Percentiles rank a stretch among this genome's conserved stretches.
phyloP scores from a whole-genome alignment of 1,284 basidiomycete species.

The Pholiota adiposa region DNA sequence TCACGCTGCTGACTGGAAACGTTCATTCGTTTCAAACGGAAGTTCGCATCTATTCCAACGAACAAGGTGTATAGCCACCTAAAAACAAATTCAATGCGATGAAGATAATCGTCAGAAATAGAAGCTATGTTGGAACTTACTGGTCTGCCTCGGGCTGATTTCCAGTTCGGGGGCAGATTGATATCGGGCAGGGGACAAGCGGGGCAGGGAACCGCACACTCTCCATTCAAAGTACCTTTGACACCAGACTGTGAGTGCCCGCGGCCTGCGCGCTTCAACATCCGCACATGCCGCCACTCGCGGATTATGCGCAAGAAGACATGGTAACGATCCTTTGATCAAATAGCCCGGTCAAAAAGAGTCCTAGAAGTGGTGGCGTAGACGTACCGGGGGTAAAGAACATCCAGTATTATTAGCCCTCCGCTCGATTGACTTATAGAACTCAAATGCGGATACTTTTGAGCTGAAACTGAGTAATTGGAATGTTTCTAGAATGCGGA shows the following conservation, averaged over 20 bases:
- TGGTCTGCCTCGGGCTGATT: neutral
- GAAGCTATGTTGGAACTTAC: neutral
- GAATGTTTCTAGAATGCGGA: constrained; percentile 29
- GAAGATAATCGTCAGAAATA: neutral
- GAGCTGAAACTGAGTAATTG: constrained; percentile 25
- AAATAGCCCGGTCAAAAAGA: too few relatives aligned
- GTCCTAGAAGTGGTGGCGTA: too few relatives aligned
- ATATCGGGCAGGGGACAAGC: constrained; percentile 36
- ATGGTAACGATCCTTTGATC: constrained; percentile 23
- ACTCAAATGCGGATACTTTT: constrained; percentile 28
- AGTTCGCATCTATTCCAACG: constrained; percentile 24
- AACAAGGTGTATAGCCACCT: constrained; percentile 19
- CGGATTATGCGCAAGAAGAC: constrained; percentile 22
- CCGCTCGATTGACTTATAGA: too few relatives aligned
- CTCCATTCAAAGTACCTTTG: constrained; percentile 26
- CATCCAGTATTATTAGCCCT: too few relatives aligned
- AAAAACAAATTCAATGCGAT: neutral
- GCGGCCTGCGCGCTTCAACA: constrained; percentile 34
- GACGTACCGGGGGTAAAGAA: too few relatives aligned
- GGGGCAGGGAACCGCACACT: constrained; percentile 35
- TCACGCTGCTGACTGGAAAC: constrained; percentile 22
- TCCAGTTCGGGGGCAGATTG: constrained; percentile 36
- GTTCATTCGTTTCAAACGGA: constrained; percentile 21
- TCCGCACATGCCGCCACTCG: constrained; percentile 32
- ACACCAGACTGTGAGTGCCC: constrained; percentile 31